Evolutionary conservation across 306 rosid genomes (phyloP).

Genomic region (Fagus sylvatica): DNA sequence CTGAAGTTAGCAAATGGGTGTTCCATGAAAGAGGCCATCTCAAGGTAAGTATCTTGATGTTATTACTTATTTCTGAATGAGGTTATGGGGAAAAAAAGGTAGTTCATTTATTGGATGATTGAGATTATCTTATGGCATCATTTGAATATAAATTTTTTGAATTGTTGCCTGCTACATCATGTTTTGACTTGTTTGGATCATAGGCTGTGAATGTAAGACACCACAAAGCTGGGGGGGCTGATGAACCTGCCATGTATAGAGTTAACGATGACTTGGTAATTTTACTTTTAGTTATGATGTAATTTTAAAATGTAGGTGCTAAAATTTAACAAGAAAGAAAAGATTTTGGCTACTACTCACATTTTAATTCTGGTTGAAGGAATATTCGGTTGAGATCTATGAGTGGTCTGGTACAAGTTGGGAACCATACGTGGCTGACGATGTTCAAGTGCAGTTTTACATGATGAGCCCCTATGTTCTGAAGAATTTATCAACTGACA

Average conservation of each 20-base stretch:
- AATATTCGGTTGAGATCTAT: constrained; percentile 79
- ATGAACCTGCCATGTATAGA: constrained; percentile 85
- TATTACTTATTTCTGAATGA: neutral
- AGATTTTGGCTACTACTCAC: constrained; percentile 30
- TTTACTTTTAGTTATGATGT: constrained; percentile 24
- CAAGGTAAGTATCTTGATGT: constrained; percentile 54
- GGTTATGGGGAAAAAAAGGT: neutral
- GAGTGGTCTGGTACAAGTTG: constrained; percentile 94
- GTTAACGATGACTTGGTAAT: constrained; percentile 91
- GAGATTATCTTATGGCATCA: constrained; percentile 12
- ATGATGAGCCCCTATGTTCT: constrained; percentile 99
- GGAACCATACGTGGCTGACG: constrained; percentile 88
- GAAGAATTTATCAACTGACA: constrained; percentile 76
- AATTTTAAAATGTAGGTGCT: neutral
- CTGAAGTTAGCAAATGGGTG: constrained; percentile 93
- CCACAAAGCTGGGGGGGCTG: constrained; percentile 76
- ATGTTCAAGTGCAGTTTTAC: constrained; percentile 97
- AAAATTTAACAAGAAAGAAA: constrained; percentile 3
- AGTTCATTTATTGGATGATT: constrained; percentile 21
- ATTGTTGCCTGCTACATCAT: constrained; percentile 19
- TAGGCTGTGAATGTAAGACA: constrained; percentile 83
- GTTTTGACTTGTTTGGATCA: constrained; percentile 23
- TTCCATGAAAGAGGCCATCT: constrained; percentile 98
- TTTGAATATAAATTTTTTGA: constrained; percentile 1
- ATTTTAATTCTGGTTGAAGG: constrained; percentile 47